phyloP scores from a whole-genome alignment of 1,284 basidiomycete species.

The Marasmius fiardii region DNA sequence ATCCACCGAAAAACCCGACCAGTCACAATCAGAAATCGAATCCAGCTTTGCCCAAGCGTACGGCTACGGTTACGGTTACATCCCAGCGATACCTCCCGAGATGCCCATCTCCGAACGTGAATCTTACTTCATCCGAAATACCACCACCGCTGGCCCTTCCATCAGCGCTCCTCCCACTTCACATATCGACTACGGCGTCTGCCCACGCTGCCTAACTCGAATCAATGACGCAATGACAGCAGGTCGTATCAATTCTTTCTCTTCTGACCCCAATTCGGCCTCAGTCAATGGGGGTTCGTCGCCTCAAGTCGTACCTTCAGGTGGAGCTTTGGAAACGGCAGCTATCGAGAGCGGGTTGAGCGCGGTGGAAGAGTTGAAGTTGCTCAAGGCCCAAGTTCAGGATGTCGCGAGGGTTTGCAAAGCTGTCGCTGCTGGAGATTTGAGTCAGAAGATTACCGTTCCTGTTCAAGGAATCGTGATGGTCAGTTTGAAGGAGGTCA shows the following conservation, averaged over 20 bases:
- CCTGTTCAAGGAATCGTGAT: constrained; percentile 95
- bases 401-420: constrained; percentile 88
- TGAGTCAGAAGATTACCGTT: constrained; percentile 95
- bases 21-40: too few species aligned
- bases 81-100: neutral
- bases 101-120: neutral
- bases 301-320: constrained; percentile 5
- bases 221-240: neutral
- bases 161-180: neutral
- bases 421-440: constrained; percentile 91
- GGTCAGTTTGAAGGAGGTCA: constrained; percentile 97
- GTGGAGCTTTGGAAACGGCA: constrained; percentile 39
- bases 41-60: neutral
- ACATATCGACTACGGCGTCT: neutral
- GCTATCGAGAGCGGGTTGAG: constrained; percentile 50
- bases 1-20: too few species aligned
- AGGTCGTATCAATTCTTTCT: neutral
- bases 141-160: neutral
- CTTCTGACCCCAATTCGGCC: neutral
- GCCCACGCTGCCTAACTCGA: neutral
- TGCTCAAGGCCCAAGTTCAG: constrained; percentile 68
- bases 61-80: neutral
- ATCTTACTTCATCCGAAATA: neutral
- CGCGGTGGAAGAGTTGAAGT: constrained; percentile 64
- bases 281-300: constrained; percentile 1